Evolutionary conservation across 495 filamentous ascomycete species (phyloP), one percentile per base, ranked within the genome.

Genomic region (Penicillium waksmanii): DNA sequence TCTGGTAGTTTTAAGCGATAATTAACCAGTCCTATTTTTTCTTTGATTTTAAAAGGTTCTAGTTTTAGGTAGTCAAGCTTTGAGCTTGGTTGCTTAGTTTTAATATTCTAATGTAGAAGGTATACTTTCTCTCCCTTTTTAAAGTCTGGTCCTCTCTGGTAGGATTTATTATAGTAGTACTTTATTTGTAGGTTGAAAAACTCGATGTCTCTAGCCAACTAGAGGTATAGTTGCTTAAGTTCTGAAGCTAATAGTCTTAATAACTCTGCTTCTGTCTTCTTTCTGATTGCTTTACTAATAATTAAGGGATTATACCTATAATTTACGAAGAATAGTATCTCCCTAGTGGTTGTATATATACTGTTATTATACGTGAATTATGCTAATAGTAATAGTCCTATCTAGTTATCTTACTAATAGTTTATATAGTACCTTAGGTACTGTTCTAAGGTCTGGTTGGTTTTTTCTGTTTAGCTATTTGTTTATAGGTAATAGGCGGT

Each of bases 351-450:
- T 54, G 5, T 11, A 13, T 38, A 13, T 19, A 36, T 40, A 1
- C 11, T 17, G 3, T 66, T 66, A 31, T 75, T 74, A 25, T 62
- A 55, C 3, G 63, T 52, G 40, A 76, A 73, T 38, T 77, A n/a
- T 12, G 61, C 60, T 4, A 68, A 53, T 11, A 53, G 65, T 18
- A 73, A 38, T 51, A 55, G 64, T 38, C 57, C 46, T 0, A 43
- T 34, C 71, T 56, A 78, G 58, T 77, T 51, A 48, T 72, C 44
- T 27, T 77, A 61, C 2, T 58, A 46, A 53, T 70, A 71, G 36
- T 65, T 66, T n/a, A 60, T 34, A 48, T 65, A 75, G 8, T 19
- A 12, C 0, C 66, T 59, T 3, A 76, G 54, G 23, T 65, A 61
- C 9, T 65, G 51, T 52, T 74, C 57, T 7, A 76, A 1, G 15